phyloP scores from a whole-genome alignment of 345 rosid species.

The Boechera stricta region DNA sequence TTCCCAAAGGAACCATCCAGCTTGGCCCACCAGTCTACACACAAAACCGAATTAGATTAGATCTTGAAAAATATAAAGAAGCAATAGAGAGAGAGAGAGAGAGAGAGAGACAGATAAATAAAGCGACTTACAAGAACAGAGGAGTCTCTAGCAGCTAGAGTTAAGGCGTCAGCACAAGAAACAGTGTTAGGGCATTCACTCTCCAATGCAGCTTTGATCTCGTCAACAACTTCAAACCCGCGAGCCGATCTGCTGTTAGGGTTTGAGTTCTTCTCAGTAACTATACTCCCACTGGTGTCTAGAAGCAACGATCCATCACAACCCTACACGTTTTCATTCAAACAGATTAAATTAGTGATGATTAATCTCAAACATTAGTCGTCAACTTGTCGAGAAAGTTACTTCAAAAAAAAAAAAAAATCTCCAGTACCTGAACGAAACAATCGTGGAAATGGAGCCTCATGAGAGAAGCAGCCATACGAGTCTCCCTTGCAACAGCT shows the following conservation, averaged over 20 bases:
- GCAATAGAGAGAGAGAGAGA: no score
- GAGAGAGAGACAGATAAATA: background rate
- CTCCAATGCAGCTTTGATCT: conserved; percentile 78
- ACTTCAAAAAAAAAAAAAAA: background rate
- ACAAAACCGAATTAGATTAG: conserved; percentile 16
- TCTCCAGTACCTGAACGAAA: conserved; percentile 64
- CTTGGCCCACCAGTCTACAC: conserved; percentile 82
- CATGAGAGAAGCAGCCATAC: conserved; percentile 82
- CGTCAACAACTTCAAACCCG: conserved; percentile 84
- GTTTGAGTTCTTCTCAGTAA: conserved; percentile 72
- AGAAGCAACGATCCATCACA: conserved; percentile 85
- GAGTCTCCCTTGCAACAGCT: conserved; percentile 64
- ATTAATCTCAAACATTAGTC: background rate
- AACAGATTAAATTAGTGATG: background rate
- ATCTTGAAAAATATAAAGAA: background rate
- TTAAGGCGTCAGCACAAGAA: conserved; percentile 85
- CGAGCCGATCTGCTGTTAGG: conserved; percentile 80
- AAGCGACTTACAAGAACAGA: conserved; percentile 71
- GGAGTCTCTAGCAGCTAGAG: conserved; percentile 90
- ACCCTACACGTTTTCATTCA: conserved; percentile 54
- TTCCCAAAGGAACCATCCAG: conserved; percentile 89
- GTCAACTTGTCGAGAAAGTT: conserved; percentile 24
- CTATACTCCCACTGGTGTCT: conserved; percentile 66
- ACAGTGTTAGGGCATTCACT: conserved; percentile 74
- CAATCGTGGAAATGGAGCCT: conserved; percentile 90